Evolutionary conservation across 176 grass and related monocot species (phyloP), one percentile per base, ranked within the genome.

Genomic region (Eremochloa ophiuroides): DNA sequence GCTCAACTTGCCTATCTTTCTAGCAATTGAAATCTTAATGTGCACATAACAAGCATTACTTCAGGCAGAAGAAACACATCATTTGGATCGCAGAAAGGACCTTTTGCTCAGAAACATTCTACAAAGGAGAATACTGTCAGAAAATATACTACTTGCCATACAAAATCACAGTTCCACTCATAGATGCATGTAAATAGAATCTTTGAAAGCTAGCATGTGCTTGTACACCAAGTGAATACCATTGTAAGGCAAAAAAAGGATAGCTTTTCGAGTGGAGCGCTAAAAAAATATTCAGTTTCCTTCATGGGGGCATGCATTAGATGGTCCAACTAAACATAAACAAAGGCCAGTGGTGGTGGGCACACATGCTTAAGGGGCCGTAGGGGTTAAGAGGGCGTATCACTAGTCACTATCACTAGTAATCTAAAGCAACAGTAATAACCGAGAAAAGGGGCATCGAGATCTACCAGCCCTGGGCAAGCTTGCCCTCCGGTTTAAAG

Each of bases 401-500:
- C 66, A 80, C 73, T 44, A 61, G 17, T 26, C 55, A 59, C 10
- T 59, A 16, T 26, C 55, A 59, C 10, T 59, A 59, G 77, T 81
- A 75, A 79, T 39, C 79, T 80, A 76, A 81, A 82, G 80, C 76
- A 89, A 76, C 67, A 77, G 60, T 67, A 88, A 87, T 70, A 85
- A 80, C 37, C 61, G 81, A 80, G 63, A 66, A 30, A 61, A 30
- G 66, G 14, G 2, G 75, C 48, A 74, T 25, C 72, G 88, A 95
- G 84, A 83, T 82, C 86, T 99, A 95, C 82, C 89, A 74, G 86
- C 69, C 76, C 93, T 97, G 59, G 91, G 80, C 80, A 84, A 90
- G 83, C 71, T 87, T 88, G 91, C 83, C 70, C 79, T 85, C 78
- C 96, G 88, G 81, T 85, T 93, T 78, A 87, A 79, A 50, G 96